phyloP scores from a whole-genome alignment of 2,329 filamentous ascomycete genomes.

The Colletotrichum liaoningense region DNA sequence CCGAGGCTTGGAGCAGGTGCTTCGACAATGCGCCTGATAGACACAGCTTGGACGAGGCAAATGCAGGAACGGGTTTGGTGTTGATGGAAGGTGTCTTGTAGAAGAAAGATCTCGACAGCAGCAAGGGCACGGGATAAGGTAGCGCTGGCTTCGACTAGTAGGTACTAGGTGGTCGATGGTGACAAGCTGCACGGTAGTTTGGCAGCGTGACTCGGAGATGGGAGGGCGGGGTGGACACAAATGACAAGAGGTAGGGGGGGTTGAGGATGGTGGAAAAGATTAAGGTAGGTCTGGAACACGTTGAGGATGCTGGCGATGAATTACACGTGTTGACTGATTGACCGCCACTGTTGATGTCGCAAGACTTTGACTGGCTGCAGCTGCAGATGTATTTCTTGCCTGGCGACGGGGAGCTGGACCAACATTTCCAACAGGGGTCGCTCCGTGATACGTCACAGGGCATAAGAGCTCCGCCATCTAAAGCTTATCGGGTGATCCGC shows the following conservation, averaged over 20 bases:
- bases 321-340: slow-evolving; percentile 21
- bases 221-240: slow-evolving; percentile 2
- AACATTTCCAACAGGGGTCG: slow-evolving; percentile 10
- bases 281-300: slow-evolving; percentile 7
- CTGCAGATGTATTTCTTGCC: background rate
- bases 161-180: background rate
- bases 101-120: too few relatives aligned
- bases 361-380: background rate
- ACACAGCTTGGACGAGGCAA: background rate
- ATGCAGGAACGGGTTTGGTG: background rate
- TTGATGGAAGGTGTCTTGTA: background rate
- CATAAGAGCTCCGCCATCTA: background rate
- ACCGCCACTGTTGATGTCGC: slow-evolving; percentile 11
- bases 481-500: slow-evolving; percentile 19
- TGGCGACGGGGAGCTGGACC: slow-evolving; percentile 12
- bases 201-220: background rate
- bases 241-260: background rate
- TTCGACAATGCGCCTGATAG: background rate
- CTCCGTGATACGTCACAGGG: slow-evolving; percentile 24
- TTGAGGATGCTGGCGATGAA: slow-evolving; percentile 12
- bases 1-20: background rate
- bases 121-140: background rate
- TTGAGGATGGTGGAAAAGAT: background rate
- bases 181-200: background rate
- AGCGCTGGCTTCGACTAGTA: background rate